These are phyloP conservation scores for Phytophthora quininea DNA, from an alignment of 352 stramenopile genomes.

Conservation along the genomic window DNA sequence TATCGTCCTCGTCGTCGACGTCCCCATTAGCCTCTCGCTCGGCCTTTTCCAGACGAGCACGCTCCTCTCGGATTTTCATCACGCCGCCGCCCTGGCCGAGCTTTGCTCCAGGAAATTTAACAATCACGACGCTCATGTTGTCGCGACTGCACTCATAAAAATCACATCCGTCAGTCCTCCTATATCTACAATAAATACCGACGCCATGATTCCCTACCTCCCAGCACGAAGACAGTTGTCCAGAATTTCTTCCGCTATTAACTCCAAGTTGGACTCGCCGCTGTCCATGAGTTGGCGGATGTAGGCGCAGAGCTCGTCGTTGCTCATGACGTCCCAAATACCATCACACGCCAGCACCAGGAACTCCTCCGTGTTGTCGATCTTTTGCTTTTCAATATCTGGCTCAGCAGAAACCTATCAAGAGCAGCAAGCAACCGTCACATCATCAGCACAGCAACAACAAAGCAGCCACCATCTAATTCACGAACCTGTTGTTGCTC, in stretches of 20 bases:
- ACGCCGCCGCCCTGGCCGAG: constrained; percentile 71
- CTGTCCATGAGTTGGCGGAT: constrained; percentile 78
- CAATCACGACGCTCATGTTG: constrained; percentile 86
- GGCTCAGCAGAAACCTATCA: constrained; percentile 77
- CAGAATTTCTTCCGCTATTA: constrained; percentile 84
- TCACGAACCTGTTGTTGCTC: constrained; percentile 71
- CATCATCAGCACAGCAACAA: not conserved
- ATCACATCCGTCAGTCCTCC: not conserved
- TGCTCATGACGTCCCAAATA: constrained; percentile 94
- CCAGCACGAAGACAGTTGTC: constrained; percentile 75
- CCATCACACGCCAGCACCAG: constrained; percentile 92
- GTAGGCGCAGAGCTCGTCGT: constrained; percentile 89
- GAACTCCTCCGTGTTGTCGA: constrained; percentile 89
- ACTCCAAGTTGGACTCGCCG: constrained; percentile 66
- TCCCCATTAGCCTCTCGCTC: constrained; percentile 34
- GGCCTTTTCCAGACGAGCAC: constrained; percentile 51
- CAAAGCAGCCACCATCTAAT: not conserved
- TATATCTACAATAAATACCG: too few relatives aligned
- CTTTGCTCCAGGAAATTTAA: constrained; percentile 78
- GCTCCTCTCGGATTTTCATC: constrained; percentile 58
- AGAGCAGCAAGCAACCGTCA: not conserved
- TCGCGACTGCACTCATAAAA: constrained; percentile 50
- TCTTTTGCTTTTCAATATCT: constrained; percentile 84
- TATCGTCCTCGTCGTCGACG: constrained; percentile 19
- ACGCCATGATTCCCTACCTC: constrained; percentile 43